Evolutionary conservation across 2,329 filamentous ascomycete genomes (phyloP).

Genomic region (Xylariaceae sp.): DNA sequence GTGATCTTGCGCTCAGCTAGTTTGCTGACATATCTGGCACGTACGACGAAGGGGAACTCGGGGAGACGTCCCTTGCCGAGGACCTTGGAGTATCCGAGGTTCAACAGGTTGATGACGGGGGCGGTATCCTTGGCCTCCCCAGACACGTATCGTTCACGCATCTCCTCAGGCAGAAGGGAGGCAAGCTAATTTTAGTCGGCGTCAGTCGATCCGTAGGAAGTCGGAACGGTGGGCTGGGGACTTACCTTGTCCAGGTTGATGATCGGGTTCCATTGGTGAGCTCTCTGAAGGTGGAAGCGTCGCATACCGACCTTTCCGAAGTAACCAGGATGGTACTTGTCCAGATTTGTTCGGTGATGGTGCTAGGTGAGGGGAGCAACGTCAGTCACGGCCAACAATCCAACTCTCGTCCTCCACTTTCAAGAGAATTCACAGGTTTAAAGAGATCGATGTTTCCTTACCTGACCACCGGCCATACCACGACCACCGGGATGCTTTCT

Average conservation of each 20-base stretch:
- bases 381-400: slow-evolving; percentile 68
- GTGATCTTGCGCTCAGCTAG: slow-evolving; percentile 99
- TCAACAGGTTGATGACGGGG: slow-evolving; percentile 94
- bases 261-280: slow-evolving; percentile 97
- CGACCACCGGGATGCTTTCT: slow-evolving; percentile 81
- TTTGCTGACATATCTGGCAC: slow-evolving; percentile 90
- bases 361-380: slow-evolving; percentile 51
- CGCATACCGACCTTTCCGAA: slow-evolving; percentile 96
- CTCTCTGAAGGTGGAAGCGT: slow-evolving; percentile 93
- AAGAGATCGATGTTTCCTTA: too few relatives aligned
- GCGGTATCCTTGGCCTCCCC: slow-evolving; percentile 81
- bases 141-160: slow-evolving; percentile 84
- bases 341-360: slow-evolving; percentile 85
- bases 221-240: background rate
- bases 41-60: slow-evolving; percentile 87
- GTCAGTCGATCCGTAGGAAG: slow-evolving; percentile 4
- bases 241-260: slow-evolving; percentile 97
- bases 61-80: slow-evolving; percentile 97
- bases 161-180: slow-evolving; percentile 88
- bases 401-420: too few relatives aligned
- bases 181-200: slow-evolving; percentile 67
- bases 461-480: slow-evolving; percentile 60
- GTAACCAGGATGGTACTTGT: slow-evolving; percentile 95
- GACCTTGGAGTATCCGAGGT: slow-evolving; percentile 96
- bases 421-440: too few relatives aligned